Evolutionary conservation across 2,329 filamentous ascomycete genomes (phyloP), one percentile per base, ranked within the genome.

Genomic region (Uncinocarpus reesii): DNA sequence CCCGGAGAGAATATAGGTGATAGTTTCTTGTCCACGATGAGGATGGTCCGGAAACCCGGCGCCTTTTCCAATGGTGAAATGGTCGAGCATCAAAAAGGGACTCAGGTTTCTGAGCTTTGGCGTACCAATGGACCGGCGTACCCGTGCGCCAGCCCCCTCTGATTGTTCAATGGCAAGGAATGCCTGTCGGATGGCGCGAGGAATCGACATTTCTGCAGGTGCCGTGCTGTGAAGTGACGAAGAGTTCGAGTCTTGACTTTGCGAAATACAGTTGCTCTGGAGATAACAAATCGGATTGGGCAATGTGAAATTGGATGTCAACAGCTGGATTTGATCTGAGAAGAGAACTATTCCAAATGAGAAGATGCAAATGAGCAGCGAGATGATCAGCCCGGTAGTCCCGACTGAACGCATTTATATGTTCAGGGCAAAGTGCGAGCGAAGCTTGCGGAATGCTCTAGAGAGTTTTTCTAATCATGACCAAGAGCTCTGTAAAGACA

Each of bases 41-140:
- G 79, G 79, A 61, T 95, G 89, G 63, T 95, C 89, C 0, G 89
- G 88, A 63, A 95, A 95, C 0, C 89, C 89, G 7, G 88, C 84
- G 50, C 85, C 86, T 1, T 82, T 80, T 46, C 79, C 77, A 58
- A 92, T 79, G 47, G 75, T 78, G 71, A 95, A 95, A 71, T 95
- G 86, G 63, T 96, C 90, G 40, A 95, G 84, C 88, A 96, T 95
- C 37, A 95, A 75, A 69, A 96, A 95, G 0, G 90, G 92, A 11
- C 82, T 86, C 66, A 96, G 83, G 72, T 94, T 87, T 61, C 82
- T 80, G 18, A 96, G 75, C 56, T 84, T 76, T 4, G 84, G 76
- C 1, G 87, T 94, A 57, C 90, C 90, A 56, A 96, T 85, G 35
- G 85, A 89, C 50, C 90, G 81, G 54, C 90, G 80, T 11, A 96